A percentile compares a stretch with the other conserved stretches of the same genome.
phyloP scores from a whole-genome alignment of 371 early-diverging fungal species.

The Mucor plumbeus region DNA sequence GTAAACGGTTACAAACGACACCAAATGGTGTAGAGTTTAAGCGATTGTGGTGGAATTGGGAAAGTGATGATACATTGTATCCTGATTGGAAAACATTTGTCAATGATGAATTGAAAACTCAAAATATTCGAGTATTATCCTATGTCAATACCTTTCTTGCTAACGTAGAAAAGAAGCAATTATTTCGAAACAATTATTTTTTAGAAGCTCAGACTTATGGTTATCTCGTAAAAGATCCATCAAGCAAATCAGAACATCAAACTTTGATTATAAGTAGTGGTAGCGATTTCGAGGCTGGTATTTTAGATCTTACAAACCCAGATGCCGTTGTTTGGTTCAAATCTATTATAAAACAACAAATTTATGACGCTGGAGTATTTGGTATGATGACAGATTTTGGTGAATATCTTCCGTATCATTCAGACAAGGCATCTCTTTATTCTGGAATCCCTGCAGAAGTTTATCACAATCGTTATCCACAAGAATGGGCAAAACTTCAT shows the following conservation, averaged over 20 bases:
- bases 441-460: constrained; percentile 21
- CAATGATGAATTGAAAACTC: constrained; percentile 17
- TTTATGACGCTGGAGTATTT: constrained; percentile 38
- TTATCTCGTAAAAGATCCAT: constrained; percentile 30
- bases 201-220: constrained; percentile 32
- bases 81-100: constrained; percentile 47
- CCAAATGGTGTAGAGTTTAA: constrained; percentile 28
- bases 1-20: constrained; percentile 41
- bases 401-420: constrained; percentile 40
- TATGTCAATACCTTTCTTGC: constrained; percentile 48
- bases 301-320: constrained; percentile 42
- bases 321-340: constrained; percentile 34
- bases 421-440: constrained; percentile 10
- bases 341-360: constrained; percentile 28
- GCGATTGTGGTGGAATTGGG: constrained; percentile 56
- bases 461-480: constrained; percentile 44
- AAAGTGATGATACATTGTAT: constrained; percentile 39
- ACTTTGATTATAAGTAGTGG: constrained; percentile 28
- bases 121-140: constrained; percentile 28
- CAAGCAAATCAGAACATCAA: constrained; percentile 7
- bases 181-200: constrained; percentile 28
- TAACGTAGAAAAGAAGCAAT: constrained; percentile 32
- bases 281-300: constrained; percentile 32
- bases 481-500: constrained; percentile 40
- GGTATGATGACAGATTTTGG: constrained; percentile 47